These are phyloP conservation scores for Schizosaccharomyces cryophilus DNA, from an alignment of 805 yeast genomes.

Conservation along the genomic window DNA sequence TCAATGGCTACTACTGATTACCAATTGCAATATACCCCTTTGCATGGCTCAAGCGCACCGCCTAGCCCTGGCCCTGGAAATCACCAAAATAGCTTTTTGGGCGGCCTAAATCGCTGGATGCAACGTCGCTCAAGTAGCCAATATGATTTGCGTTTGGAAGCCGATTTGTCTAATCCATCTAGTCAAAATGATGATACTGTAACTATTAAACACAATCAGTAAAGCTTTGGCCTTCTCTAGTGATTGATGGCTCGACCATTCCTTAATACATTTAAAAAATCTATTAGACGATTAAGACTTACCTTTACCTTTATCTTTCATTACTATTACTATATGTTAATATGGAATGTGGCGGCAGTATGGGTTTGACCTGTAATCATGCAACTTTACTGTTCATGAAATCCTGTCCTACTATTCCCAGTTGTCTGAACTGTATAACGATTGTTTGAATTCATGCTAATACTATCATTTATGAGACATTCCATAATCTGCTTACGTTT, in stretches of 20 bases:
- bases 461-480: not conserved
- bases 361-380: no score
- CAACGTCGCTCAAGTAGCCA: not conserved
- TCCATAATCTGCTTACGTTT: not conserved
- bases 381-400: no score
- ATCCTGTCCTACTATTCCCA: no score
- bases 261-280: no score
- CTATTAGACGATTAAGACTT: no score
- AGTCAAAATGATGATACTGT: not conserved
- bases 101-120: constrained; percentile 1
- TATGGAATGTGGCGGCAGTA: no score
- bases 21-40: not conserved
- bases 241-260: no score
- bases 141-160: not conserved
- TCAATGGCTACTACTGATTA: not conserved
- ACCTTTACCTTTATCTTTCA: no score
- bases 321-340: no score
- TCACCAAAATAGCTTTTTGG: not conserved
- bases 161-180: not conserved
- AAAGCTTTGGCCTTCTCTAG: not conserved
- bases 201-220: not conserved
- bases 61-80: not conserved
- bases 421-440: no score
- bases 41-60: not conserved
- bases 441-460: no score